Evolutionary conservation across 208 protist genomes (phyloP).

Genomic region (Zelonia costaricensis): DNA sequence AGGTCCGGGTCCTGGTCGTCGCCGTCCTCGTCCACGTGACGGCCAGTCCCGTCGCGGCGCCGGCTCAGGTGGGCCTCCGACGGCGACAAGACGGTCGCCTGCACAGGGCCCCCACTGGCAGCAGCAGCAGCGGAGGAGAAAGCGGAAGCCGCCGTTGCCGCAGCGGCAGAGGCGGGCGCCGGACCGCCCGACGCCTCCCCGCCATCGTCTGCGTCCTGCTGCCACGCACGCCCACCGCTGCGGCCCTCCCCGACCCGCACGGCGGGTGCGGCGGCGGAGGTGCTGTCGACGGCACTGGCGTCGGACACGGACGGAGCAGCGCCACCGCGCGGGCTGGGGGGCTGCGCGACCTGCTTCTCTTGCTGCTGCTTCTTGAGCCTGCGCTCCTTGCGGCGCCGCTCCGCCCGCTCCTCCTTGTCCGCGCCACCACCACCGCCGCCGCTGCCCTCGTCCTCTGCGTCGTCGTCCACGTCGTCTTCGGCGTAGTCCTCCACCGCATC

Average conservation of each 20-base stretch:
- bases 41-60: neutral
- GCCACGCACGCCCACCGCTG: too few species aligned
- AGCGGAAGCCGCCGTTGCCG: too few species aligned
- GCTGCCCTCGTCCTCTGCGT: neutral
- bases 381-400: neutral
- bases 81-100: neutral
- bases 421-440: neutral
- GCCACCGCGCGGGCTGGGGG: too few species aligned
- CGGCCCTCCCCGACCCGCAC: too few species aligned
- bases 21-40: neutral
- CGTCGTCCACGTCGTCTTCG: constrained; percentile 7
- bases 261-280: too few species aligned
- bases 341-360: too few species aligned
- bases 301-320: too few species aligned
- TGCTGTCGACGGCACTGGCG: too few species aligned
- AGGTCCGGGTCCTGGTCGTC: constrained; percentile 7
- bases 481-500: constrained; percentile 23
- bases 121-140: neutral
- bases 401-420: neutral
- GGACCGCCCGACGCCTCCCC: neutral
- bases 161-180: neutral
- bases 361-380: too few species aligned
- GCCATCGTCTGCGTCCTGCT: neutral
- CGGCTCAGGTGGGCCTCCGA: neutral
- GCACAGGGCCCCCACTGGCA: neutral